A percentile compares a stretch with the other conserved stretches of the same genome.
Evolutionary conservation across 176 grass and related monocot species (phyloP).

Genomic region (Olyra latifolia): DNA sequence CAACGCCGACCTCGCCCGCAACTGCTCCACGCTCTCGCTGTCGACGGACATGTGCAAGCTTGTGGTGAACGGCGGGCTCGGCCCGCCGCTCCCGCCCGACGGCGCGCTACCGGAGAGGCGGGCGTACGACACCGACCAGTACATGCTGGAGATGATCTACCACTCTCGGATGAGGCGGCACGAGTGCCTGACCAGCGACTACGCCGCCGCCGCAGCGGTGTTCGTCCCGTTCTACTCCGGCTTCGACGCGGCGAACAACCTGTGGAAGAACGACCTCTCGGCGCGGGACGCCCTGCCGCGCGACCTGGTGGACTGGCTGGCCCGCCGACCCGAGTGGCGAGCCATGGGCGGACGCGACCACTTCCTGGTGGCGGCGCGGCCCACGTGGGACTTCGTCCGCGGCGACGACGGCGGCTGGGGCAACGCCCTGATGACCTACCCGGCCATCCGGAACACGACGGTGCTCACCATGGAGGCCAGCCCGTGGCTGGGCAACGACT

Average conservation of each 20-base stretch:
- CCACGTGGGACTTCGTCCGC: conserved; percentile 42
- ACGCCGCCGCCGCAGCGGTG: conserved; percentile 45
- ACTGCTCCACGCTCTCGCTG: not conserved
- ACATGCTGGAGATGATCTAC: conserved; percentile 73
- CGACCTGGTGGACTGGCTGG: conserved; percentile 39
- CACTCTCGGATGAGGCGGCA: conserved; percentile 62
- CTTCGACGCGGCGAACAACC: conserved; percentile 47
- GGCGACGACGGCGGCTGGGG: conserved; percentile 46
- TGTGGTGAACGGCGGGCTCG: conserved; percentile 47
- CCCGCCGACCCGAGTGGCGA: conserved; percentile 34
- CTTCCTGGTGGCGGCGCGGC: conserved; percentile 46
- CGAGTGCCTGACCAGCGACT: conserved; percentile 61
- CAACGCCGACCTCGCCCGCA: conserved; percentile 53
- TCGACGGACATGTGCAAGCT: conserved; percentile 47
- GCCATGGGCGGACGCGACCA: conserved; percentile 45
- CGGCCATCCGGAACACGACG: conserved; percentile 60
- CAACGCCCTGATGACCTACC: conserved; percentile 44
- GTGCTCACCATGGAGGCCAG: conserved; percentile 51
- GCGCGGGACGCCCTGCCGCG: conserved; percentile 41
- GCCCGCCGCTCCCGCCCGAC: conserved; percentile 1
- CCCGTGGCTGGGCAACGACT: conserved; percentile 30
- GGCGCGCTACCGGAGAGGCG: conserved; percentile 20
- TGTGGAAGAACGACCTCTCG: conserved; percentile 1
- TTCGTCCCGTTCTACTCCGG: conserved; percentile 86
- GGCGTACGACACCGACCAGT: conserved; percentile 74